Evolutionary conservation across 306 rosid species (phyloP).

Genomic region (Purshia tridentata): DNA sequence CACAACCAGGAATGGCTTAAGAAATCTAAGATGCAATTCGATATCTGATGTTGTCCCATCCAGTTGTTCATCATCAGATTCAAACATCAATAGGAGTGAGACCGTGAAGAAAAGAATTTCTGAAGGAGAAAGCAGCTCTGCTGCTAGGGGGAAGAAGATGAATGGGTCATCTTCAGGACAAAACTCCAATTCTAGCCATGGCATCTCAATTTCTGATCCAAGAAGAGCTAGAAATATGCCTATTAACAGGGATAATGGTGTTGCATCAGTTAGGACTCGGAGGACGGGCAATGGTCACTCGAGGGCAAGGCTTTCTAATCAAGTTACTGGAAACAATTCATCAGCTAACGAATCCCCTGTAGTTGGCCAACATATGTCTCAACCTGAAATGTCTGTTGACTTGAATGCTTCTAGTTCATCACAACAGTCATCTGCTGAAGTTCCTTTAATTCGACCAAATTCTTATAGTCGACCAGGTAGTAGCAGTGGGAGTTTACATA

Average conservation of each 20-base stretch:
- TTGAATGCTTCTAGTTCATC: slow-evolving; percentile 44
- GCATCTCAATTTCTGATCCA: slow-evolving; percentile 74
- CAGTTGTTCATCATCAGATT: slow-evolving; percentile 58
- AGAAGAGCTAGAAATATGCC: slow-evolving; percentile 54
- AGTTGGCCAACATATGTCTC: slow-evolving; percentile 45
- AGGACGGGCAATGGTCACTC: slow-evolving; percentile 47
- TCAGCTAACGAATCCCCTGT: slow-evolving; percentile 39
- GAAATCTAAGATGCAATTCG: slow-evolving; percentile 79
- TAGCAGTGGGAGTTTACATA: slow-evolving; percentile 48
- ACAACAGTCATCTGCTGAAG: slow-evolving; percentile 39
- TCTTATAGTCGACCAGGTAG: slow-evolving; percentile 53
- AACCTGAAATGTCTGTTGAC: slow-evolving; percentile 36
- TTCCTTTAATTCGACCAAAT: slow-evolving; percentile 41
- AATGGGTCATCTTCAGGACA: slow-evolving; percentile 51
- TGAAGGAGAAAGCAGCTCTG: slow-evolving; percentile 86
- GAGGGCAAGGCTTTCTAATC: slow-evolving; percentile 57
- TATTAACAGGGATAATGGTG: slow-evolving; percentile 50
- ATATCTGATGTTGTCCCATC: slow-evolving; percentile 66
- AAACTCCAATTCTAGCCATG: slow-evolving; percentile 47
- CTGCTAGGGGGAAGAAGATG: slow-evolving; percentile 71
- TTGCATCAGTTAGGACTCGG: slow-evolving; percentile 56
- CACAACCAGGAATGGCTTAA: slow-evolving; percentile 66
- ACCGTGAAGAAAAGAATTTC: slow-evolving; percentile 53
- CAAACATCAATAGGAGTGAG: slow-evolving; percentile 51
- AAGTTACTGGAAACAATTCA: slow-evolving; percentile 49